Percentiles rank a stretch among this genome's conserved stretches.
Conservation (phyloP, 306 rosid species). For the Lathyrus oleraceus region DNA sequence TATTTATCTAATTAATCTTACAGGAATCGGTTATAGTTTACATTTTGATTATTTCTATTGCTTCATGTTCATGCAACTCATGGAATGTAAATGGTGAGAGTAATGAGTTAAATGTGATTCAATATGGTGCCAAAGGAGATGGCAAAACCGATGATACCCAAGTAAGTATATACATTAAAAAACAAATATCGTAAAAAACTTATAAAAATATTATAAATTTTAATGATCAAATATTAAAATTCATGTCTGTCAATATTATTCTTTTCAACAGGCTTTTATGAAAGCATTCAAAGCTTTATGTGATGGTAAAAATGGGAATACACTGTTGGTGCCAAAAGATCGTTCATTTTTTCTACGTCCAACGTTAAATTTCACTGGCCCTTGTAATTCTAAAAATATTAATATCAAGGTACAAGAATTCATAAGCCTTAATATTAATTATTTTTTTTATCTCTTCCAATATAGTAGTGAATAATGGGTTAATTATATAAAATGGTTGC, state of each 20-base stretch:
- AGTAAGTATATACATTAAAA: background rate
- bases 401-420: conserved; percentile 31
- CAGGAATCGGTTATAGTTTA: conserved; percentile 12
- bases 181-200: background rate
- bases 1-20: background rate
- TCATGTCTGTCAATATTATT: background rate
- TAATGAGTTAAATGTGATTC: conserved; percentile 28
- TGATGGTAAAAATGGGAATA: conserved; percentile 1
- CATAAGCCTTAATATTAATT: background rate
- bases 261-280: conserved; percentile 36
- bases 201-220: background rate
- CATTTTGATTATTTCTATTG: conserved; percentile 12
- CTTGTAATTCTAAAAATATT: conserved; percentile 36
- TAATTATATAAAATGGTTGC: background rate
- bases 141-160: conserved; percentile 36
- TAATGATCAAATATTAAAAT: too few relatives aligned
- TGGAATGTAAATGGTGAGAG: background rate
- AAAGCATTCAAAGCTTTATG: conserved; percentile 44
- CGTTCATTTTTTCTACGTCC: conserved; percentile 17
- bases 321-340: conserved; percentile 11
- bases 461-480: background rate
- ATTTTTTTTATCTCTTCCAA: background rate
- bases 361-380: conserved; percentile 32
- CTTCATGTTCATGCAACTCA: conserved; percentile 17
- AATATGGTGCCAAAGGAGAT: conserved; percentile 45